phyloP scores from a whole-genome alignment of 2,329 filamentous ascomycete genomes.

The Ascosphaera aggregata region DNA sequence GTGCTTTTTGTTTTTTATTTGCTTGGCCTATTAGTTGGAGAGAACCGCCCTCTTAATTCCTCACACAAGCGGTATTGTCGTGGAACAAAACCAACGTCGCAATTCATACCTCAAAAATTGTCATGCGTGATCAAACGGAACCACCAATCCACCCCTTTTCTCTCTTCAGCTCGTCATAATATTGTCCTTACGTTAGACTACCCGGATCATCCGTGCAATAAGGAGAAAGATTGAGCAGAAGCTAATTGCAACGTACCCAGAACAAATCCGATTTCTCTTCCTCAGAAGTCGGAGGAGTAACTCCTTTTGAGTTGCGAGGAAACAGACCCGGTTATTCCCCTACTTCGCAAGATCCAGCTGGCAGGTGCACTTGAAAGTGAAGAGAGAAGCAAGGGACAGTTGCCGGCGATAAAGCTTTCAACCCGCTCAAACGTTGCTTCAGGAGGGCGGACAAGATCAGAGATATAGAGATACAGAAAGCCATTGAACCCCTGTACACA shows the following conservation, averaged over 20 bases:
- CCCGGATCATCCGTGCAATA: background rate
- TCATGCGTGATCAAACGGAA: background rate
- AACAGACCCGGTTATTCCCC: background rate
- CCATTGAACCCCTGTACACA: background rate
- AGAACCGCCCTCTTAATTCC: background rate
- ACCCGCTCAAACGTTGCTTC: background rate
- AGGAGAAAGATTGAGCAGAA: background rate
- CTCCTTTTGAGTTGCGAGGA: background rate
- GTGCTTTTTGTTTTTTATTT: background rate
- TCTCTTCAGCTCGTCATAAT: background rate
- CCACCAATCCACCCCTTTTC: background rate
- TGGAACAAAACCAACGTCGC: background rate
- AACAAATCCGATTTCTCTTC: background rate
- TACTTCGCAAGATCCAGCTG: background rate
- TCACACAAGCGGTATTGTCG: background rate
- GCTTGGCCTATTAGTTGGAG: background rate
- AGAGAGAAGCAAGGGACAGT: background rate
- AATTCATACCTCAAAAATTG: background rate
- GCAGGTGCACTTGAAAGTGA: background rate
- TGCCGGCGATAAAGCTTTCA: background rate
- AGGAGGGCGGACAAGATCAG: background rate
- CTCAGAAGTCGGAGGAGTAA: background rate
- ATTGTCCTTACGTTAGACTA: background rate
- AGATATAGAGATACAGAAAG: background rate
- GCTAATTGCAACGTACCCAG: background rate